phyloP scores from a whole-genome alignment of 2,329 filamentous ascomycete genomes.

The Paracamarosporium sp. region DNA sequence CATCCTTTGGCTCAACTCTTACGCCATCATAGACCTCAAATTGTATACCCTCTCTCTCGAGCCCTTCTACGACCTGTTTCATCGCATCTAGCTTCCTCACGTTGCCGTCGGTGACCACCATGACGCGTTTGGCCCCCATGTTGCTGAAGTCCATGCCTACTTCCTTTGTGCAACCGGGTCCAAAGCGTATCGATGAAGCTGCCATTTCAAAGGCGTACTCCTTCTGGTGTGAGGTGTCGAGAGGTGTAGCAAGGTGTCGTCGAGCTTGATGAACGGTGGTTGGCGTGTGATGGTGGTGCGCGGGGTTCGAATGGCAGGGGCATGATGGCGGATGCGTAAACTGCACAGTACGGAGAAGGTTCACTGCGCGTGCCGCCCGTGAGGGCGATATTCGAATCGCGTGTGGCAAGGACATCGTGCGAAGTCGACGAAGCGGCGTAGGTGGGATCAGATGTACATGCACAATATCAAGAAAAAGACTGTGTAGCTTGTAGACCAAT shows the following conservation, averaged over 20 bases:
- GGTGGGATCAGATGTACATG: not conserved
- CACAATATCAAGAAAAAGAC: not conserved
- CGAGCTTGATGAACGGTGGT: slow-evolving; percentile 59
- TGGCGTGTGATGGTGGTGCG: slow-evolving; percentile 68
- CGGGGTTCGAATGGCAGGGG: slow-evolving; percentile 91
- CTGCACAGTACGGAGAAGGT: slow-evolving; percentile 85
- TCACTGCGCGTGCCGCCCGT: slow-evolving; percentile 67
- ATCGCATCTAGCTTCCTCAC: slow-evolving; percentile 86
- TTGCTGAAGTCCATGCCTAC: slow-evolving; percentile 98
- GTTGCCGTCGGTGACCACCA: slow-evolving; percentile 87
- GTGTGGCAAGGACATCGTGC: slow-evolving; percentile 25
- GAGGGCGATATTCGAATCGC: slow-evolving; percentile 48
- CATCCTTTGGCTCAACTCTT: slow-evolving; percentile 91
- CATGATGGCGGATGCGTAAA: slow-evolving; percentile 90
- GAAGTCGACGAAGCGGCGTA: not conserved
- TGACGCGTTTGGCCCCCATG: slow-evolving; percentile 83
- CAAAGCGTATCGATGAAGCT: slow-evolving; percentile 91
- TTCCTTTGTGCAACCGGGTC: slow-evolving; percentile 90
- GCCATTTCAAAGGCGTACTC: slow-evolving; percentile 99
- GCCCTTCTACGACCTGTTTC: slow-evolving; percentile 82
- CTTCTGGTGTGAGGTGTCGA: slow-evolving; percentile 75
- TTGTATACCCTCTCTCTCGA: slow-evolving; percentile 78
- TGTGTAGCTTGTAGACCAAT: not conserved
- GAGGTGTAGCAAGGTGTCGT: slow-evolving; percentile 75
- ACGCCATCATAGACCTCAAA: slow-evolving; percentile 84